phyloP scores from a whole-genome alignment of 2,329 filamentous ascomycete species.

The Colletotrichum tropicicola region DNA sequence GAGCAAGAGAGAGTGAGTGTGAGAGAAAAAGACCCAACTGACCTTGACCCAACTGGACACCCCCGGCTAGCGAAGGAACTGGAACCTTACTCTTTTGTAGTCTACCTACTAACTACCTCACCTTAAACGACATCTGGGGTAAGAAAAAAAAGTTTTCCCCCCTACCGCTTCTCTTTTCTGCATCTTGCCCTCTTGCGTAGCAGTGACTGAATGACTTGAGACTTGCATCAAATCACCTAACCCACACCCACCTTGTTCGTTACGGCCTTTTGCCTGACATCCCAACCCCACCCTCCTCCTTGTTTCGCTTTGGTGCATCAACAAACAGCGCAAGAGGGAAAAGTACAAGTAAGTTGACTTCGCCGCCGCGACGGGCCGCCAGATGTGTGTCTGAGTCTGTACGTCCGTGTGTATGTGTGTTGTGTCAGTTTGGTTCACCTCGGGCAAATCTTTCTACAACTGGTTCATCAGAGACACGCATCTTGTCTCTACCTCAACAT shows the following conservation, averaged over 20 bases:
- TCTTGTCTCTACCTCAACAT: too few relatives aligned
- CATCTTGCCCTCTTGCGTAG: background rate
- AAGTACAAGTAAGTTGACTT: constrained; percentile 18
- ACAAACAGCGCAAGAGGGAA: background rate
- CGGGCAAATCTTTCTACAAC: too few relatives aligned
- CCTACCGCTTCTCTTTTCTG: background rate
- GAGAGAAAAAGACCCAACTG: too few relatives aligned
- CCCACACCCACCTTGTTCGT: constrained; percentile 9
- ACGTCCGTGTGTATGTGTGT: too few relatives aligned
- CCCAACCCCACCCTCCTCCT: background rate
- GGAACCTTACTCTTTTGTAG: background rate
- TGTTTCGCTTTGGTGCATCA: background rate
- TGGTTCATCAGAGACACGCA: too few relatives aligned
- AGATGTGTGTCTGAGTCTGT: too few relatives aligned
- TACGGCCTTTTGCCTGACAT: background rate
- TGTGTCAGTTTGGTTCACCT: too few relatives aligned
- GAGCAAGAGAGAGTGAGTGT: too few relatives aligned
- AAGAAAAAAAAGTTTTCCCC: background rate
- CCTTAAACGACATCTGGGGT: constrained; percentile 8
- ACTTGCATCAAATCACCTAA: constrained; percentile 23
- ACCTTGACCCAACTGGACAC: background rate
- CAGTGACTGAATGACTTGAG: constrained; percentile 10
- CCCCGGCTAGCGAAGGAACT: constrained; percentile 10
- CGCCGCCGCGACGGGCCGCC: background rate
- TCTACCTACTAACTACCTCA: background rate